Evolutionary conservation across 2,329 filamentous ascomycete genomes (phyloP), one percentile per base, ranked within the genome.

Genomic region (Stromatinia cepivora): DNA sequence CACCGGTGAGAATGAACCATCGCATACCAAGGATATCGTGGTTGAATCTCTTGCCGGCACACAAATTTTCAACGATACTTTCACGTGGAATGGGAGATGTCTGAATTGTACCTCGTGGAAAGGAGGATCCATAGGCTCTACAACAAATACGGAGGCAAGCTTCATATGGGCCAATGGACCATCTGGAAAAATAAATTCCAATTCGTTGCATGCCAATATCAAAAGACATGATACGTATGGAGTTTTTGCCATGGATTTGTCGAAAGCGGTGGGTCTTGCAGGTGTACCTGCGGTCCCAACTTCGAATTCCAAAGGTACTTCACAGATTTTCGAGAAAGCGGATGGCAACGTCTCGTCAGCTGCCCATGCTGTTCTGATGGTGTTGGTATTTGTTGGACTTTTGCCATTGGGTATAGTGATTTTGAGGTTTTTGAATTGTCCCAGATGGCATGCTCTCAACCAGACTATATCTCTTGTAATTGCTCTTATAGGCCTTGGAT

Each of bases 111-210:
- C 84, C 46, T 81, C 77, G 56, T 88, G 86, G 86, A 74, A 75
- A 62, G 73, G 72, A 62, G 84, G 84, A 50, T 81, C 77, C 48
- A 77, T 89, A 69, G 82, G 89, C 73, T 79, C 85, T n/a, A 79
- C 77, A n/a, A 83, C 81, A 64, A 63, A 63, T 15, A 79, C 78
- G 20, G 77, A 79, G 20, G 82, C 84, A 71, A 79, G 79, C 53
- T 86, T 85, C 78, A 84, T 88, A 67, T 90, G 84, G 75, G 88
- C 85, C 25, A 79, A 84, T 31, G 87, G 87, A 0, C 84, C 85
- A 7, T 73, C 76, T n/a, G 82, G 81, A 52, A 74, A 77, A 22
- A 78, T 84, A 36, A 76, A 78, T 31, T 84, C 81, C 67, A 79
- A 87, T 72, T 79, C 79, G 48, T 66, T 75, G 2, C 78, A 78